Conservation (phyloP, 768 basidiomycete species). For the Epithele typhae region DNA sequence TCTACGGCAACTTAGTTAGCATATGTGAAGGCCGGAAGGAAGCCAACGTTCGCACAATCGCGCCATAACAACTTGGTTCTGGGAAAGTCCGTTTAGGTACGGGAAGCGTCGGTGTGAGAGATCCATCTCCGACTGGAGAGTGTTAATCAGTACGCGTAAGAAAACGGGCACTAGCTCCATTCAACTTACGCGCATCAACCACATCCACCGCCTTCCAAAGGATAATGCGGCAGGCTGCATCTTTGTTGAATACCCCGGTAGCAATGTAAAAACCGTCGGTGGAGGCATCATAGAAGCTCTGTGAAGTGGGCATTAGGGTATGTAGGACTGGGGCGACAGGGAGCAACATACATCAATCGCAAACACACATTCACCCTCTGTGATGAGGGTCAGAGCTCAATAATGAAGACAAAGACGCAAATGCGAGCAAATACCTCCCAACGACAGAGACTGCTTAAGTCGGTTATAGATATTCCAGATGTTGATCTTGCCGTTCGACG, state of each 20-base stretch:
- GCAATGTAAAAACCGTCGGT: not conserved
- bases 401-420: too few species aligned
- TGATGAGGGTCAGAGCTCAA: not conserved
- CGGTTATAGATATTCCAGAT: not conserved
- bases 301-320: too few species aligned
- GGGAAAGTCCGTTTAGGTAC: too few species aligned
- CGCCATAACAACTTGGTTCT: too few species aligned
- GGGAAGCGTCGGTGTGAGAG: too few species aligned
- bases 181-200: too few species aligned
- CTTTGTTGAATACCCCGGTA: not conserved
- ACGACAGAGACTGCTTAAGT: not conserved
- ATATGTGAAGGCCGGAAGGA: too few species aligned
- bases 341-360: not conserved
- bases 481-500: not conserved
- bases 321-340: not conserved
- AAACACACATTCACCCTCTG: not conserved
- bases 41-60: too few species aligned
- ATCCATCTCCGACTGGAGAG: too few species aligned
- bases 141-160: too few species aligned
- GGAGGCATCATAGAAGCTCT: too few species aligned
- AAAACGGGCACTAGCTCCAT: not conserved
- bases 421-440: not conserved
- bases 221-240: not conserved
- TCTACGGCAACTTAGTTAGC: too few species aligned
- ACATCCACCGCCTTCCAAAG: not conserved